Base-by-base conservation (phyloP, 2,329 filamentous ascomycete genomes). In the Penicillium sp. region DNA sequence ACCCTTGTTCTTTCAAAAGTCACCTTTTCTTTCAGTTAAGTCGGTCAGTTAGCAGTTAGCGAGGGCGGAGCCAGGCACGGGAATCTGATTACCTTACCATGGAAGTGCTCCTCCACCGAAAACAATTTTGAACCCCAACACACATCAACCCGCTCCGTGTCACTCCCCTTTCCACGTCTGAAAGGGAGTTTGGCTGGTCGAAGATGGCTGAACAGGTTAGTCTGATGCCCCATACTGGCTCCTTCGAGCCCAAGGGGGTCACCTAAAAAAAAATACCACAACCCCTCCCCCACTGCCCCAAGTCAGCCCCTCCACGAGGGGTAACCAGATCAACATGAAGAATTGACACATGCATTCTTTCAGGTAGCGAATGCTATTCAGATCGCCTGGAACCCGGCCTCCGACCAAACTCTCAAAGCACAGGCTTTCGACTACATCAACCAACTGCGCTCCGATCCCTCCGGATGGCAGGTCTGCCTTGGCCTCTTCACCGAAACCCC, bases 351-450 rank as follows among this genome's bases (percentile, higher is more conserved):
- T 49, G 37, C 53, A n/a, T 29, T 49, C 26, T 47, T 16, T 52
- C 57, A 97, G 91, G 88, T 97, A 76, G 90, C 95, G 80, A 93
- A 91, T 80, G 95, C 95, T 77, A 95, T 98, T 80, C 87, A 95
- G 77, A 96, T 98, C 79, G 91, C 92, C 77, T 95, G 88, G 81
- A 88, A 93, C 77, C 91, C 91, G 58, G 79, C 84, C 69, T 89
- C 92, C 68, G 87, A 93, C 76, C 87, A 85, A 69, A 78, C 81
- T 64, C 83, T 96, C 71, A 92, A 93, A 78, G 78, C 80, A 59
- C 92, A 96, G 80, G 93, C 93, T 54, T 79, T 78, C 63, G 79
- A 81, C 46, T 81, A 78, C 66, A 69, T 88, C 61, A 84, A 83
- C 75, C 91, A 92, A 72, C 83, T 98, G 61, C 88, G 92, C 63